Conservation (phyloP, 139 green algal genomes). For the Microglena sp. region DNA sequence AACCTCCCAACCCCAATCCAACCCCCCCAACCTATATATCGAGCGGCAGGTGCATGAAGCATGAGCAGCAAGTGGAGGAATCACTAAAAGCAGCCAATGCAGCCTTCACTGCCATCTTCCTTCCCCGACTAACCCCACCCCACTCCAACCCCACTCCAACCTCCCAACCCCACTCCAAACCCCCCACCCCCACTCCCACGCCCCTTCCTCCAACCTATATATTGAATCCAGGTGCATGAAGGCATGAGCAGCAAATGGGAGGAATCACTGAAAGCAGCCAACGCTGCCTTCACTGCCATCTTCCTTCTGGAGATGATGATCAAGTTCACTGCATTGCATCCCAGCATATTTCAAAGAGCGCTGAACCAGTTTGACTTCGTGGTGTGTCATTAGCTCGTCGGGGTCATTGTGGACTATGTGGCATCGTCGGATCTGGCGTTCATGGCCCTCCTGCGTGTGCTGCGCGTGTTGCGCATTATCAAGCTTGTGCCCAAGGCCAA, state of each 20-base stretch:
- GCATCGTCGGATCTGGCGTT: slow-evolving; percentile 29
- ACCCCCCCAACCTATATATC: too few species aligned
- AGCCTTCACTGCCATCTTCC: too few species aligned
- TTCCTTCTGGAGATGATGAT: slow-evolving; percentile 53
- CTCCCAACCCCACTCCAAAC: too few species aligned
- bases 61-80: too few species aligned
- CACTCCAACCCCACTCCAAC: too few species aligned
- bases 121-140: too few species aligned
- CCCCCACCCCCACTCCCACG: not conserved
- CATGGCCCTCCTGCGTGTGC: slow-evolving; percentile 51
- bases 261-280: slow-evolving; percentile 9
- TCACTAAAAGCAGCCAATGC: too few species aligned
- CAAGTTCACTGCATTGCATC: slow-evolving; percentile 35
- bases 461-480: slow-evolving; percentile 60
- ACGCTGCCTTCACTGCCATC: slow-evolving; percentile 43
- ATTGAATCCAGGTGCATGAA: slow-evolving; percentile 15
- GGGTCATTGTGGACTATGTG: slow-evolving; percentile 27
- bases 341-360: slow-evolving; percentile 6
- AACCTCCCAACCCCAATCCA: too few species aligned
- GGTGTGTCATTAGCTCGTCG: slow-evolving; percentile 27
- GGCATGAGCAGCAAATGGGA: slow-evolving; percentile 15
- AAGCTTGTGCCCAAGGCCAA: slow-evolving; percentile 62
- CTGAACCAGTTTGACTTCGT: slow-evolving; percentile 52
- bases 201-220: not conserved
- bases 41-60: too few species aligned